Conservation (phyloP, 1,284 basidiomycete genomes). For the Agroathelia rolfsii region DNA sequence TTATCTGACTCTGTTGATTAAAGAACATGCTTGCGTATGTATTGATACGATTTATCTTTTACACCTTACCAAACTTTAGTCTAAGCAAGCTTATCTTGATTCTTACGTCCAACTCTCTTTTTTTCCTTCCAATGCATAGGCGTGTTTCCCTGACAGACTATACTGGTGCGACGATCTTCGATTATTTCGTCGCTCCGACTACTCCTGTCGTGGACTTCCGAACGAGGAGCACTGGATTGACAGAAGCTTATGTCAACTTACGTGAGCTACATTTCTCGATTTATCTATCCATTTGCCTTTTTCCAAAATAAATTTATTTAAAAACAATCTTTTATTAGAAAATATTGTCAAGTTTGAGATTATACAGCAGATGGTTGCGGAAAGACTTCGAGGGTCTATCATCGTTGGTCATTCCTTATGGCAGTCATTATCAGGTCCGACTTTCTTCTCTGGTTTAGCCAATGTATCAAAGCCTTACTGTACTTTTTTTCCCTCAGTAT, state of each 20-base stretch:
- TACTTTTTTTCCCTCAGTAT: conserved; percentile 33
- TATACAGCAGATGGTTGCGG: conserved; percentile 56
- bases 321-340: conserved; percentile 25
- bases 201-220: conserved; percentile 67
- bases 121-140: no score
- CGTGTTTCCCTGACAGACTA: conserved; percentile 58
- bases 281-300: conserved; percentile 8
- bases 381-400: conserved; percentile 53
- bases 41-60: conserved; percentile 8
- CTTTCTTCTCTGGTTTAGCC: conserved; percentile 7
- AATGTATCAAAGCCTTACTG: no score
- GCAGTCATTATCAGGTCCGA: conserved; percentile 65
- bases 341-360: conserved; percentile 42
- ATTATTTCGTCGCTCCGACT: conserved; percentile 57
- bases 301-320: no score
- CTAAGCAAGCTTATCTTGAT: no score
- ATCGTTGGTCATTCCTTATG: conserved; percentile 68
- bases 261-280: conserved; percentile 24
- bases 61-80: conserved; percentile 4
- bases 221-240: conserved; percentile 61
- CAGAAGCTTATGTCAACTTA: conserved; percentile 38
- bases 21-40: conserved; percentile 70
- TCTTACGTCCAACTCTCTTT: conserved; percentile 10
- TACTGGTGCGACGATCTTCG: conserved; percentile 45
- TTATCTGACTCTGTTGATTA: no score